Percentiles rank a stretch among this genome's conserved stretches.
Evolutionary conservation across 805 yeast species (phyloP).

Genomic region (Candida wancherniae): DNA sequence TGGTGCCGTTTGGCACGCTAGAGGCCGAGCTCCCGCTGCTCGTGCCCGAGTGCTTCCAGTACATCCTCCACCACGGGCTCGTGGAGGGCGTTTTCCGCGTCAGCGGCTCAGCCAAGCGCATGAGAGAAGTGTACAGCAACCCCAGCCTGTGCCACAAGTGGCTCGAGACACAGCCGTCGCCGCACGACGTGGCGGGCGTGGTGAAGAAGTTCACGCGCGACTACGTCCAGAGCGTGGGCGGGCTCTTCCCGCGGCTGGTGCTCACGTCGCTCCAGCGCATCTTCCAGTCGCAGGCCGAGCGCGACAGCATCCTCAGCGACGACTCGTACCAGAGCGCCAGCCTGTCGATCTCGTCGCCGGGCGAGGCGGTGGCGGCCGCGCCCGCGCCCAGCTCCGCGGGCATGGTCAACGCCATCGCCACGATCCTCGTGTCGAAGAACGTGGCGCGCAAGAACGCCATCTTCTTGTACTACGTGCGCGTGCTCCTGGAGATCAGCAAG

Average conservation of each 20-base stretch:
- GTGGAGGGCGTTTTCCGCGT: constrained; percentile 30
- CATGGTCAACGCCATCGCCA: constrained; percentile 12
- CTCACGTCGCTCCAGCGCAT: constrained; percentile 7
- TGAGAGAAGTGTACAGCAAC: constrained; percentile 18
- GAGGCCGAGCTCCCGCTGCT: constrained; percentile 20
- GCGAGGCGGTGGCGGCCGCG: constrained; percentile 6
- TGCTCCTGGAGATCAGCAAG: constrained; percentile 14
- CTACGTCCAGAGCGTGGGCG: constrained; percentile 13
- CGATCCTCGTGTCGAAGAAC: constrained; percentile 13
- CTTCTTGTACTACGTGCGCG: constrained; percentile 17
- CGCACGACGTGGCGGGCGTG: constrained; percentile 28
- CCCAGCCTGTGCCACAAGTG: constrained; percentile 15
- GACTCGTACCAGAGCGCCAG: constrained; percentile 10
- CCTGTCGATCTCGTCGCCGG: constrained; percentile 9
- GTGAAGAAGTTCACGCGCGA: constrained; percentile 20
- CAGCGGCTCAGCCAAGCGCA: constrained; percentile 27
- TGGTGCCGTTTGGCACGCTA: too few species aligned
- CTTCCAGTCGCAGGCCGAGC: constrained; percentile 4
- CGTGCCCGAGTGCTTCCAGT: constrained; percentile 18
- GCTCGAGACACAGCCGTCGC: constrained; percentile 17
- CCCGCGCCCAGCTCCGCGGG: constrained; percentile 4
- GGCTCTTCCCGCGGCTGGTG: constrained; percentile 9
- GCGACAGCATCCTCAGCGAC: constrained; percentile 5
- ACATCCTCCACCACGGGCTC: constrained; percentile 16
- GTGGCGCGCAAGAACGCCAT: constrained; percentile 14